These are phyloP conservation scores for Ustilago cynodontis DNA, from an alignment of 1,284 basidiomycete species.

Conservation along the genomic window DNA sequence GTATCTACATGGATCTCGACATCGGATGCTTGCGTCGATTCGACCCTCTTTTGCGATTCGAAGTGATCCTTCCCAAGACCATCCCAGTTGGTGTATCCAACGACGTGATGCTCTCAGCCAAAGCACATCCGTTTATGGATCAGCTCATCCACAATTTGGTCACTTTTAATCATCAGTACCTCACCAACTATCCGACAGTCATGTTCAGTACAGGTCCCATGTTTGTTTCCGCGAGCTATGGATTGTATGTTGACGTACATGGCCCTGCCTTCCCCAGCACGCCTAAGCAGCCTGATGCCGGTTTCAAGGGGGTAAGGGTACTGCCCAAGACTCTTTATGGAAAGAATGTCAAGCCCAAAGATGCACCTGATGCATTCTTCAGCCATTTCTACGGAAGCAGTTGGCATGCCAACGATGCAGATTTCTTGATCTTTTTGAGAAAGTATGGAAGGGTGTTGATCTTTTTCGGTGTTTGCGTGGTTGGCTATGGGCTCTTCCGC, in stretches of 20 bases:
- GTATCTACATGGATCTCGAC: conserved; percentile 96
- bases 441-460: conserved; percentile 63
- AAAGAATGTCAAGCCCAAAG: conserved; percentile 87
- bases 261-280: conserved; percentile 90
- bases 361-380: conserved; percentile 88
- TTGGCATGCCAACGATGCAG: conserved; percentile 76
- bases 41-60: conserved; percentile 87
- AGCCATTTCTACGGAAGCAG: conserved; percentile 94
- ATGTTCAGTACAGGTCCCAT: conserved; percentile 95
- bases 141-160: conserved; percentile 90
- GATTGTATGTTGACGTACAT: conserved; percentile 73
- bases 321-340: conserved; percentile 94
- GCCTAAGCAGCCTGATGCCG: conserved; percentile 80
- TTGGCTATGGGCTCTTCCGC: conserved; percentile 46
- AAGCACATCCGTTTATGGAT: conserved; percentile 87
- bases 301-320: conserved; percentile 76
- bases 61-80: conserved; percentile 91
- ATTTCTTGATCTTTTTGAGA: conserved; percentile 68
- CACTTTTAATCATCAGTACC: conserved; percentile 92
- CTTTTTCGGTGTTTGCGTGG: conserved; percentile 50
- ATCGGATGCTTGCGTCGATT: conserved; percentile 92
- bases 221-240: conserved; percentile 69
- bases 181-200: conserved; percentile 97
- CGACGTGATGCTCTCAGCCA: conserved; percentile 93
- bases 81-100: conserved; percentile 91